phyloP scores from a whole-genome alignment of 306 rosid genomes.

The Cicer pinnatifidum region DNA sequence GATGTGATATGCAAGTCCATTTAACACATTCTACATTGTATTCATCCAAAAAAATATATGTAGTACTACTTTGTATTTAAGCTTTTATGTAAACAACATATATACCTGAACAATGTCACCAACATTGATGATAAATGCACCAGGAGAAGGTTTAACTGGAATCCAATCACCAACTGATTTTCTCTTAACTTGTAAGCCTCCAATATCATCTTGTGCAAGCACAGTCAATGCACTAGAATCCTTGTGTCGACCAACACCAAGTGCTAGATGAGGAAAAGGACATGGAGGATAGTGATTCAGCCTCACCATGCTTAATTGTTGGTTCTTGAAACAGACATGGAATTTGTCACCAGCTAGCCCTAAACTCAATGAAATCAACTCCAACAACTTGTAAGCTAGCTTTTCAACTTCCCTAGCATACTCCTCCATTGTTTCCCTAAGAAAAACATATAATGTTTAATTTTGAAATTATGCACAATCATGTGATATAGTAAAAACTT shows the following conservation, averaged over 20 bases:
- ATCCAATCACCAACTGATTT: constrained; percentile 75
- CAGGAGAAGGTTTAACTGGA: constrained; percentile 61
- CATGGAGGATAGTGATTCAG: constrained; percentile 79
- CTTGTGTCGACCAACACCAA: constrained; percentile 90
- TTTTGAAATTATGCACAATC: not conserved
- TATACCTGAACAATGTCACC: constrained; percentile 80
- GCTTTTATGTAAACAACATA: not conserved
- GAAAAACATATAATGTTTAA: not conserved
- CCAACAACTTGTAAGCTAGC: constrained; percentile 68
- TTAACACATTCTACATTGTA: no score
- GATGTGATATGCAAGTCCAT: no score
- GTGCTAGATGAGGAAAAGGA: constrained; percentile 73
- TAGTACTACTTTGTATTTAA: no score
- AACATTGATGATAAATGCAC: constrained; percentile 72
- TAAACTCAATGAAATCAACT: constrained; percentile 59
- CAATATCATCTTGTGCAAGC: constrained; percentile 77
- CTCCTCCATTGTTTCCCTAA: constrained; percentile 62
- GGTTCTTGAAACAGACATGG: constrained; percentile 60
- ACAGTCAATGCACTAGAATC: constrained; percentile 73
- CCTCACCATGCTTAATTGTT: constrained; percentile 61
- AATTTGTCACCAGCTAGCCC: constrained; percentile 58
- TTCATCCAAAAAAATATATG: no score
- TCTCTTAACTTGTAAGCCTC: constrained; percentile 69
- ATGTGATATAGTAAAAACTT: not conserved
- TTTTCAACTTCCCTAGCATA: constrained; percentile 67